phyloP scores from a whole-genome alignment of 2,329 filamentous ascomycete species.

The Apiospora malaysiana region DNA sequence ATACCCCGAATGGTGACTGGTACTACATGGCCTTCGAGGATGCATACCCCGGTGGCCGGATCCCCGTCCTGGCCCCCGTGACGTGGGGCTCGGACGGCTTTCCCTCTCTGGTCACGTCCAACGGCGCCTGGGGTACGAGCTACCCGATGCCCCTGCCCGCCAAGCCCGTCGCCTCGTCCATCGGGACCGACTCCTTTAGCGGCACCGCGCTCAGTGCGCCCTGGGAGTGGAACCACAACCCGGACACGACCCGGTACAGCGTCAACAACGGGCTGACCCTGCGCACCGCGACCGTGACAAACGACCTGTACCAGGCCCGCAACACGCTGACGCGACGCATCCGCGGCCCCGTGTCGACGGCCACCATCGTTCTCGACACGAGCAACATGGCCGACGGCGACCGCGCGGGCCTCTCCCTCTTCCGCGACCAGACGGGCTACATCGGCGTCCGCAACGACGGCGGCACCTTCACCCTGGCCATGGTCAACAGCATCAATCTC shows the following conservation, averaged over 20 bases:
- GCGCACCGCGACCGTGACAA: constrained; percentile 56
- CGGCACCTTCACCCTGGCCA: constrained; percentile 36
- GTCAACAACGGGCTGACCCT: constrained; percentile 53
- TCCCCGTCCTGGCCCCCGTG: constrained; percentile 62
- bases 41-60: constrained; percentile 60
- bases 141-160: constrained; percentile 47
- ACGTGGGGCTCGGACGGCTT: constrained; percentile 59
- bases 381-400: constrained; percentile 57
- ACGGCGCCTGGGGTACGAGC: constrained; percentile 53
- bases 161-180: constrained; percentile 35
- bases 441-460: constrained; percentile 54
- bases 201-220: constrained; percentile 47
- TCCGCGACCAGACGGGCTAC: constrained; percentile 59
- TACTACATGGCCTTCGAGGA: constrained; percentile 65
- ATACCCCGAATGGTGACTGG: constrained; percentile 59
- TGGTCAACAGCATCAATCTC: constrained; percentile 46
- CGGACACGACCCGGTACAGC: constrained; percentile 52
- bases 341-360: constrained; percentile 50
- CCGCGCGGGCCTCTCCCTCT: constrained; percentile 55
- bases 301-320: constrained; percentile 53
- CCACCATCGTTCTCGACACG: constrained; percentile 57
- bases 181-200: constrained; percentile 52
- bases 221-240: constrained; percentile 70
- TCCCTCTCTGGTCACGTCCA: constrained; percentile 48
- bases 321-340: constrained; percentile 56